A percentile compares a stretch with the other conserved stretches of the same genome.
Evolutionary conservation across 2,329 filamentous ascomycete species (phyloP).

Genomic region (Hypoxylon sp.): DNA sequence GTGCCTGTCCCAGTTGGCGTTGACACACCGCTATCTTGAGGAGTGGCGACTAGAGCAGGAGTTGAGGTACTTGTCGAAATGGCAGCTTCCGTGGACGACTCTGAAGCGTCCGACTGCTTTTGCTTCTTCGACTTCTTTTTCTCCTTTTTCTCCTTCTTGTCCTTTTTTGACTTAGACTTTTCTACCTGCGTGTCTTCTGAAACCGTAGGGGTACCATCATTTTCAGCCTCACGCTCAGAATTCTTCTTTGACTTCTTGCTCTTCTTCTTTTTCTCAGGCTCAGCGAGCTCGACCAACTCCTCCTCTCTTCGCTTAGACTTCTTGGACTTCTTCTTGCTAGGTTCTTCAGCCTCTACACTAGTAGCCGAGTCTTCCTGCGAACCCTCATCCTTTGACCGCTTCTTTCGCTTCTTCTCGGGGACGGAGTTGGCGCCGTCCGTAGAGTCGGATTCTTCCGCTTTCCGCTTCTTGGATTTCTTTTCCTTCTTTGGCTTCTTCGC

Average conservation of each 20-base stretch:
- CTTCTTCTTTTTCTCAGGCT: conserved; percentile 50
- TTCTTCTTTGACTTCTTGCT: conserved; percentile 56
- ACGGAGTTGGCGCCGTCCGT: conserved; percentile 56
- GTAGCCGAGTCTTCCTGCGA: conserved; percentile 43
- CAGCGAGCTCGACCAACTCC: conserved; percentile 56
- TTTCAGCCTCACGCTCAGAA: conserved; percentile 50
- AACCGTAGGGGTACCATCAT: conserved; percentile 37
- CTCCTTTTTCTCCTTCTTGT: conserved; percentile 59
- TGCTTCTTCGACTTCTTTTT: conserved; percentile 63
- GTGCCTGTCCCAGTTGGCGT: conserved; percentile 61
- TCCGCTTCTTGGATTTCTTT: conserved; percentile 62
- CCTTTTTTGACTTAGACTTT: conserved; percentile 65
- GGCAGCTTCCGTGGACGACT: conserved; percentile 50
- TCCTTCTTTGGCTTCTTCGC: conserved; percentile 58
- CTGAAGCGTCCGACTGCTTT: conserved; percentile 58
- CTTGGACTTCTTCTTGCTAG: conserved; percentile 52
- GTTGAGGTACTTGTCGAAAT: conserved; percentile 44
- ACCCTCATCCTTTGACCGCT: conserved; percentile 48
- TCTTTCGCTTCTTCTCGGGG: conserved; percentile 59
- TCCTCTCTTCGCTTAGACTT: conserved; percentile 47
- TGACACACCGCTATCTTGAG: conserved; percentile 56
- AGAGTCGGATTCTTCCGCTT: conserved; percentile 55
- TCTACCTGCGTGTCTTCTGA: conserved; percentile 52
- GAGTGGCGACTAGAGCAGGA: conserved; percentile 48
- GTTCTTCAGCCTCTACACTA: conserved; percentile 51